Conservation (phyloP, 169 alveolate species). For the Plasmodium adleri region DNA sequence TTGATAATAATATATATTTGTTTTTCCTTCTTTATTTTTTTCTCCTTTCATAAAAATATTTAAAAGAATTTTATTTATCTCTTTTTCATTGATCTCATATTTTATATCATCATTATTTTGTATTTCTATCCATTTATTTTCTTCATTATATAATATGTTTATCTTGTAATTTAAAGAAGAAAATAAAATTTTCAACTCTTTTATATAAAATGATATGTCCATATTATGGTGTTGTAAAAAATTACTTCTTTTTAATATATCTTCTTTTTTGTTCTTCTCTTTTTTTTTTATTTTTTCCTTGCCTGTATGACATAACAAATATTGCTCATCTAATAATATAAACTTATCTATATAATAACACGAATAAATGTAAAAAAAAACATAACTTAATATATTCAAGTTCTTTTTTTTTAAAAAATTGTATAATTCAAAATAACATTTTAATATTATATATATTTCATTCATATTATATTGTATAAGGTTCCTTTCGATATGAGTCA, state of each 20-base stretch:
- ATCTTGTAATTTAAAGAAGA: neutral
- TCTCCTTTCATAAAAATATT: neutral
- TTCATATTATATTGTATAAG: neutral
- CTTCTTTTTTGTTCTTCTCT: neutral
- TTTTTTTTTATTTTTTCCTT: neutral
- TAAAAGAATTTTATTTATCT: neutral
- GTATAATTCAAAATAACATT: neutral
- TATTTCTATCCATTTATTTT: neutral
- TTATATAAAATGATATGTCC: too few relatives aligned
- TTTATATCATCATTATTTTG: neutral
- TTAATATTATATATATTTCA: constrained; percentile 3
- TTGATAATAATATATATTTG: neutral
- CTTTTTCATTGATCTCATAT: neutral
- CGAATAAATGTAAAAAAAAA: neutral
- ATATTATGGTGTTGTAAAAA: too few relatives aligned
- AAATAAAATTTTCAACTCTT: neutral
- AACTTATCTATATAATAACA: neutral
- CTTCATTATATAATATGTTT: neutral
- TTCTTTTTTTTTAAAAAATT: neutral
- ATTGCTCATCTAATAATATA: too few relatives aligned
- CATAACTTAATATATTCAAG: neutral
- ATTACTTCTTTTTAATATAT: neutral
- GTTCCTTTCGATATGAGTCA: neutral
- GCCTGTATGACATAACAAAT: neutral
- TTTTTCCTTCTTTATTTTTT: neutral